A percentile compares a stretch with the other conserved stretches of the same genome.
Conservation (phyloP, 352 stramenopile species). For the Globisporangium yorkense region DNA sequence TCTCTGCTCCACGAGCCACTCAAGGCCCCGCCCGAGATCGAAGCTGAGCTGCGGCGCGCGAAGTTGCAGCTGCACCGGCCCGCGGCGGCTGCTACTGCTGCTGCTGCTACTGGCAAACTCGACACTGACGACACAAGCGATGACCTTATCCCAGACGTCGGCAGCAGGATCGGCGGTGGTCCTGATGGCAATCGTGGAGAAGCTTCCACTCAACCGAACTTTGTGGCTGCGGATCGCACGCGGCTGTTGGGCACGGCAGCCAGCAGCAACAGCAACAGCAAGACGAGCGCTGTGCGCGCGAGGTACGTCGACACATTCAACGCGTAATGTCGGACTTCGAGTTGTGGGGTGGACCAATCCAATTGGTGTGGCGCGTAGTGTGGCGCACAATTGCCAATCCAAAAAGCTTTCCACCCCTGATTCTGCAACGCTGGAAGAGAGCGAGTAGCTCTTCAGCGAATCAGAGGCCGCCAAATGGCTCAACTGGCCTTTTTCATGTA, state of each 20-base stretch:
- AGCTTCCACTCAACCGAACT: background rate
- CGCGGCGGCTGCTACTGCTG: constrained; percentile 13
- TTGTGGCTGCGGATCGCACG: constrained; percentile 7
- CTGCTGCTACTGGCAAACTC: background rate
- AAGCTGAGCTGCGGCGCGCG: constrained; percentile 28
- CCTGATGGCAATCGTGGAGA: background rate
- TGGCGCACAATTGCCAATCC: no score
- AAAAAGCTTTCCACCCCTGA: no score
- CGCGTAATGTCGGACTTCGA: no score
- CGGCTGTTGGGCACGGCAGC: background rate
- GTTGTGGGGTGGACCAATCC: no score
- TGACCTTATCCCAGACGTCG: no score
- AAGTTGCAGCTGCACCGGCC: constrained; percentile 18
- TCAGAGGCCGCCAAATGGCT: no score
- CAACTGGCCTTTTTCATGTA: no score
- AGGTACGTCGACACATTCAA: constrained; percentile 48
- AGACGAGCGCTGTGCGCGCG: constrained; percentile 15
- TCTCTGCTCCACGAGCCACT: constrained; percentile 22
- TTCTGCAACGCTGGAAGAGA: no score
- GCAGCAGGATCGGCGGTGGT: no score
- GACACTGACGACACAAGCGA: background rate
- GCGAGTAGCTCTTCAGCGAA: no score
- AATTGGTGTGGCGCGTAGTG: no score
- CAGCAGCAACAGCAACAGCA: constrained; percentile 14
- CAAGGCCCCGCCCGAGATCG: constrained; percentile 35